Evolutionary conservation across 768 basidiomycete species (phyloP), one percentile per base, ranked within the genome.

Genomic region (Suillus discolor): DNA sequence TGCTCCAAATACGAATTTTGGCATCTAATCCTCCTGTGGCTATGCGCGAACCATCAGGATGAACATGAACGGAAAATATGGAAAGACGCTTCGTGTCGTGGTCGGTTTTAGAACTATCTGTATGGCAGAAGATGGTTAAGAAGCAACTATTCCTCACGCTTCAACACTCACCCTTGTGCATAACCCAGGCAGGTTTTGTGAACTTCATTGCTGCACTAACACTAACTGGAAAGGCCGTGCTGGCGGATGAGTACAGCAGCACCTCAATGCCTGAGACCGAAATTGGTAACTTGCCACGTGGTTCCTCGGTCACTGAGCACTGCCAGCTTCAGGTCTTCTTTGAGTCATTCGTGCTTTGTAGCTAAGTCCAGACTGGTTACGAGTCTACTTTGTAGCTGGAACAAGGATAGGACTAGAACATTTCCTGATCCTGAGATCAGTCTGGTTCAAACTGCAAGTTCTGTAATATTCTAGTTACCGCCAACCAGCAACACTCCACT

Each of bases 1-100:
- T 99, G 67, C 92, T 93, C 97, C 97, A 99, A 78, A 99, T 94
- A 59, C 95, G 91, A 67, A 99, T 89, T 81, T 96, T 96, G 47
- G 94, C 91, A 76, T 99, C 97, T 62, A 99, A 84, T 2, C 96
- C 96, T 36, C 96, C 97, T 1, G 97, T 99, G n/a, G 97, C 97
- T 70, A 99, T 91, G 20, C 97, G 87, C 23, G 94, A 95, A 68
- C 93, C 93, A 72, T 99, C 97, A 0, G 97, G 97, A 71, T 98
- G 96, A 12, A 97, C 94, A 70, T 94, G 91, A 23, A 97, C 87
- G 9, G 94, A 92, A 82, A 95, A 98, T 70, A 99, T 96, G 25
- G 94, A 90, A 25, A 91, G 81, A 53, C 88, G 85, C 71, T 94
- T 94, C 62, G 77, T 72, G 53, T 74, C 76, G 65, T 85, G 82